Conservation (phyloP, 2,329 filamentous ascomycete species). For the Ophiocordyceps australis region DNA sequence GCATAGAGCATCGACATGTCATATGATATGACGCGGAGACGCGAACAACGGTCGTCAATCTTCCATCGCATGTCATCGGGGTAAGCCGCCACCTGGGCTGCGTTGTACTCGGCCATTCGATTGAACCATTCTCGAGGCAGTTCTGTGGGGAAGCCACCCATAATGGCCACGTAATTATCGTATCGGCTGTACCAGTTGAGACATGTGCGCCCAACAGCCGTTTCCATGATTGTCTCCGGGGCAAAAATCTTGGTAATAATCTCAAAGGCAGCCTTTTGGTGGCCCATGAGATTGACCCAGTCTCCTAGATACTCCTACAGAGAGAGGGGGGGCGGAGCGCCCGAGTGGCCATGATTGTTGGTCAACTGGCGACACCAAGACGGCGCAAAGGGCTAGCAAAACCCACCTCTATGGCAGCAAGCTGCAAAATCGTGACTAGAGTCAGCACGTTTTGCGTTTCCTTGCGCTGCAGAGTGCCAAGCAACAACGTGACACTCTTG, state of each 20-base stretch:
- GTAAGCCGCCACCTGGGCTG: conserved; percentile 34
- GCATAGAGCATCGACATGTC: conserved; percentile 70
- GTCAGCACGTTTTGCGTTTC: conserved; percentile 57
- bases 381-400: no score
- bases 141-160: conserved; percentile 60
- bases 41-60: conserved; percentile 47
- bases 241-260: conserved; percentile 66
- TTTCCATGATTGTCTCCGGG: conserved; percentile 54
- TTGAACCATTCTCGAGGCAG: conserved; percentile 67
- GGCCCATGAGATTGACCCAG: conserved; percentile 83
- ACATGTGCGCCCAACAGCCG: conserved; percentile 52
- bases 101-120: conserved; percentile 42
- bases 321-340: no score
- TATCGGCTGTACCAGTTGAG: conserved; percentile 84
- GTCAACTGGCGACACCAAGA: no score
- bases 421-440: conserved; percentile 72
- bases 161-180: conserved; percentile 67
- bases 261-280: conserved; percentile 76
- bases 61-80: conserved; percentile 47
- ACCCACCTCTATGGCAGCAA: conserved; percentile 80
- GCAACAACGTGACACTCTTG: conserved; percentile 60
- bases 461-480: conserved; percentile 50
- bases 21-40: conserved; percentile 54
- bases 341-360: no score
- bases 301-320: conserved; percentile 80